Evolutionary conservation across 495 filamentous ascomycete genomes (phyloP).

Genomic region (Tetracladium setigerum): DNA sequence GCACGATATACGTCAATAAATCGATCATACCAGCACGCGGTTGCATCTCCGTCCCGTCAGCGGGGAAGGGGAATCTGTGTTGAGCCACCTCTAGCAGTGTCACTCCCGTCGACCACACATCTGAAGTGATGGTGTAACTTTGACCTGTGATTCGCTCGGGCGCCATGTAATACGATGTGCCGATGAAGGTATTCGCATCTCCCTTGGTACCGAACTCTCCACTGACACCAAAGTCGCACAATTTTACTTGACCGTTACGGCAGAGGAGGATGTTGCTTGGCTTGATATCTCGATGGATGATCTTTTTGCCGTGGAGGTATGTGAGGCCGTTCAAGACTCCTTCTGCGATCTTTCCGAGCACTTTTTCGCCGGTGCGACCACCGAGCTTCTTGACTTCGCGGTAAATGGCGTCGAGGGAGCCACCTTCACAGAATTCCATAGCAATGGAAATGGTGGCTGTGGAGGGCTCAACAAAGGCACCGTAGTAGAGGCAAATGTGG

Average conservation of each 20-base stretch:
- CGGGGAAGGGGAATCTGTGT: constrained; percentile 95
- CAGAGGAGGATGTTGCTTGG: constrained; percentile 95
- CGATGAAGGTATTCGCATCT: constrained; percentile 97
- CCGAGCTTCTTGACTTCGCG: constrained; percentile 92
- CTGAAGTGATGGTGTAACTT: constrained; percentile 95
- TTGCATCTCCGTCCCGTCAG: constrained; percentile 87
- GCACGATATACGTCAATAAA: constrained; percentile 91
- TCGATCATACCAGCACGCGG: constrained; percentile 85
- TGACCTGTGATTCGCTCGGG: constrained; percentile 96
- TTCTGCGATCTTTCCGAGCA: constrained; percentile 95
- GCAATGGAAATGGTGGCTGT: constrained; percentile 94
- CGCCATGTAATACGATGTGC: constrained; percentile 98
- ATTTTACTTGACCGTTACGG: constrained; percentile 86
- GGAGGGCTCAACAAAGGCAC: constrained; percentile 87
- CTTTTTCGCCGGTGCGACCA: constrained; percentile 93
- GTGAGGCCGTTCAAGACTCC: constrained; percentile 90
- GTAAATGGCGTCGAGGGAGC: constrained; percentile 91
- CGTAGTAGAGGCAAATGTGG: constrained; percentile 95
- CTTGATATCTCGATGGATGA: constrained; percentile 99
- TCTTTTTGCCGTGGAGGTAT: constrained; percentile 92
- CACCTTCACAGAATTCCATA: constrained; percentile 98
- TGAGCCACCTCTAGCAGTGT: constrained; percentile 96
- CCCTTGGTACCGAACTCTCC: constrained; percentile 98
- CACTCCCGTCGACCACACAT: constrained; percentile 96
- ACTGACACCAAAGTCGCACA: constrained; percentile 96